These are phyloP conservation scores for Aspergillus sojae DNA, from an alignment of 2,329 filamentous ascomycete genomes.

Conservation along the genomic window DNA sequence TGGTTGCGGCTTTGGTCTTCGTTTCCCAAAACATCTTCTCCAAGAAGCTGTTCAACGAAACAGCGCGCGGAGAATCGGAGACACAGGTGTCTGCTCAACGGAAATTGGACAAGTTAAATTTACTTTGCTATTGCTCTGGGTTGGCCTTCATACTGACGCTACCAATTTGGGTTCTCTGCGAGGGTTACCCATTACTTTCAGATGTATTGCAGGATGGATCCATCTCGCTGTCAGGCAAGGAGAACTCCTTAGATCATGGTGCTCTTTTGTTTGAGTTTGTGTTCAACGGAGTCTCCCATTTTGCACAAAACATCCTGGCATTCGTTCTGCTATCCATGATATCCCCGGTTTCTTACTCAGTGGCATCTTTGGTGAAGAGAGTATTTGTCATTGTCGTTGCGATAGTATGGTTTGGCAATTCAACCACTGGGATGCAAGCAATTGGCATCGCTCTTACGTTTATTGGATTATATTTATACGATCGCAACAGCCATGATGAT, in stretches of 20 bases:
- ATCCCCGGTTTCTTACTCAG: conserved; percentile 94
- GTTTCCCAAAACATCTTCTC: conserved; percentile 99
- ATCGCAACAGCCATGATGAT: conserved; percentile 84
- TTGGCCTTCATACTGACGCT: conserved; percentile 85
- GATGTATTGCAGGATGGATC: conserved; percentile 83
- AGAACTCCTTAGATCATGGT: conserved; percentile 69
- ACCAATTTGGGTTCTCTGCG: conserved; percentile 91
- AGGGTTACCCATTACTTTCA: conserved; percentile 75
- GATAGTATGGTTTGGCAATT: conserved; percentile 93
- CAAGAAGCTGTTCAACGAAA: conserved; percentile 96
- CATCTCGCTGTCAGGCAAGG: conserved; percentile 73
- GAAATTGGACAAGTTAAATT: conserved; percentile 94
- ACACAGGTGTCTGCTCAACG: conserved; percentile 61
- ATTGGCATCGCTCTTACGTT: conserved; percentile 88
- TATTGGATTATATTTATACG: conserved; percentile 90
- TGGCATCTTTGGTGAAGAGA: conserved; percentile 93
- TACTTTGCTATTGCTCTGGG: conserved; percentile 95
- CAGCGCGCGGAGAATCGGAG: conserved; percentile 79
- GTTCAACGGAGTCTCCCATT: conserved; percentile 97
- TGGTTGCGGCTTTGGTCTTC: conserved; percentile 89
- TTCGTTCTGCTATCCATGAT: conserved; percentile 92
- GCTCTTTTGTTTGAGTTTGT: conserved; percentile 77
- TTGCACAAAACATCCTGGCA: conserved; percentile 92
- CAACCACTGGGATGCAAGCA: conserved; percentile 80
- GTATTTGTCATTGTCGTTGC: conserved; percentile 96